Conservation (phyloP, 2,329 filamentous ascomycete species). For the Cladophialophora chaetospira region DNA sequence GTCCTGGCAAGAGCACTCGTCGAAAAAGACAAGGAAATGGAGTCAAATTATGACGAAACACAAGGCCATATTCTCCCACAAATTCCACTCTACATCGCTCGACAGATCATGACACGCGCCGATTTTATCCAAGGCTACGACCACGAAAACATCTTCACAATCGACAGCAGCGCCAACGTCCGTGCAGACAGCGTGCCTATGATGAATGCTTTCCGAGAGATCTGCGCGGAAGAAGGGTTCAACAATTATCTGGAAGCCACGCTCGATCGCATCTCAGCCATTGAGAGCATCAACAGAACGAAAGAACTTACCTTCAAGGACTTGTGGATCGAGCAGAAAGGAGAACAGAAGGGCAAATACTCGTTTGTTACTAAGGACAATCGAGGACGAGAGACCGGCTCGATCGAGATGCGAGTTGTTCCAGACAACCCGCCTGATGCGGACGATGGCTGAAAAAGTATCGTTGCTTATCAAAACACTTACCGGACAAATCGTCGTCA, state of each 20-base stretch:
- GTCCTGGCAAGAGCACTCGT: slow-evolving; percentile 88
- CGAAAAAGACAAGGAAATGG: slow-evolving; percentile 70
- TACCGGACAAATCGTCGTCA: too few relatives aligned
- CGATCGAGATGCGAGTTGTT: slow-evolving; percentile 41
- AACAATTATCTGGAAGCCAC: slow-evolving; percentile 80
- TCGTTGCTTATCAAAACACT: background rate
- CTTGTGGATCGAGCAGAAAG: slow-evolving; percentile 66
- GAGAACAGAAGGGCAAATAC: slow-evolving; percentile 64
- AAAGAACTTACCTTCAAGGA: slow-evolving; percentile 95
- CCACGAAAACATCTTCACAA: slow-evolving; percentile 91
- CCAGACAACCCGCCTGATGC: slow-evolving; percentile 24
- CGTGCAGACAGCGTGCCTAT: slow-evolving; percentile 94
- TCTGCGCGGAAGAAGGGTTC: slow-evolving; percentile 76
- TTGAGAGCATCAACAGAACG: slow-evolving; percentile 91
- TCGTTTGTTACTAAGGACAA: slow-evolving; percentile 57
- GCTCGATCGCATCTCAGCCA: slow-evolving; percentile 81
- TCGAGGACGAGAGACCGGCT: slow-evolving; percentile 50
- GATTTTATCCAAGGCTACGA: slow-evolving; percentile 95
- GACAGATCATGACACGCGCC: slow-evolving; percentile 90
- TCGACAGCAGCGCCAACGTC: slow-evolving; percentile 82
- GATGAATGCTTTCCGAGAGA: slow-evolving; percentile 86
- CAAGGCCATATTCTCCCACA: slow-evolving; percentile 76
- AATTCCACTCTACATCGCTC: slow-evolving; percentile 77
- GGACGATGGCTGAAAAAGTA: slow-evolving; percentile 16
- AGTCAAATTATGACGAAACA: slow-evolving; percentile 66